Conservation (phyloP, 176 grass and related monocot genomes). For the Aegilops longissima region DNA sequence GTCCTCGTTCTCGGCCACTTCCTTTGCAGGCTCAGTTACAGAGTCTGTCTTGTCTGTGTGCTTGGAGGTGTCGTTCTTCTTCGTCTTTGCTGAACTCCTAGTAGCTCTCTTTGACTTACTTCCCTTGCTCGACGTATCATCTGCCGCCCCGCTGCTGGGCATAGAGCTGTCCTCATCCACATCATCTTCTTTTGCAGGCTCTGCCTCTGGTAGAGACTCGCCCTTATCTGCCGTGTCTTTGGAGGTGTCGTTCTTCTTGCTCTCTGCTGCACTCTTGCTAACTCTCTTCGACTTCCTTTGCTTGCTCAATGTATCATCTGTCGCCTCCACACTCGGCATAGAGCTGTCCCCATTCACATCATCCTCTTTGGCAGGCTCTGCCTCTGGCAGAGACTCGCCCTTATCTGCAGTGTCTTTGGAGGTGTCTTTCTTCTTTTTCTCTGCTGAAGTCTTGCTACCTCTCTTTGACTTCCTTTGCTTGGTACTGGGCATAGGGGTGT, state of each 20-base stretch:
- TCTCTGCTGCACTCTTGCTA: slow-evolving; percentile 3
- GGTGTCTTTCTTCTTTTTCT: slow-evolving; percentile 9
- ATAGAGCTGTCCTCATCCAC: background rate
- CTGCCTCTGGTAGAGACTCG: background rate
- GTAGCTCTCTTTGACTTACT: background rate
- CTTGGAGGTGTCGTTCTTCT: slow-evolving; percentile 19
- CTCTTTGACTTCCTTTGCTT: slow-evolving; percentile 21
- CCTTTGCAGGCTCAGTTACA: background rate
- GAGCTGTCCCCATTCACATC: background rate
- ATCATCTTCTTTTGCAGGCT: slow-evolving; percentile 9
- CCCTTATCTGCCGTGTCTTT: background rate
- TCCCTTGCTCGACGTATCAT: slow-evolving; percentile 17
- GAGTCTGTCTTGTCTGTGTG: background rate
- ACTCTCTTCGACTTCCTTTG: slow-evolving; percentile 4
- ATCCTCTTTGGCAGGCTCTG: slow-evolving; percentile 4
- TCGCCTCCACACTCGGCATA: background rate
- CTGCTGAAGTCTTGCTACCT: background rate
- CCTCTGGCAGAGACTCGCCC: background rate
- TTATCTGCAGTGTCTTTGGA: background rate
- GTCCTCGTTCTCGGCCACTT: slow-evolving; percentile 3
- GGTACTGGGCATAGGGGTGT: background rate
- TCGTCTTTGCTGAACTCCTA: slow-evolving; percentile 12
- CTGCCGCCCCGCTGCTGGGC: background rate
- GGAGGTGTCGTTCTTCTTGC: slow-evolving; percentile 6
- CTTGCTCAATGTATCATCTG: slow-evolving; percentile 24